A percentile compares a stretch with the other conserved stretches of the same genome.
Evolutionary conservation across 23 red algal genomes (phyloP).

Genomic region (Cyanidium caldarium): DNA sequence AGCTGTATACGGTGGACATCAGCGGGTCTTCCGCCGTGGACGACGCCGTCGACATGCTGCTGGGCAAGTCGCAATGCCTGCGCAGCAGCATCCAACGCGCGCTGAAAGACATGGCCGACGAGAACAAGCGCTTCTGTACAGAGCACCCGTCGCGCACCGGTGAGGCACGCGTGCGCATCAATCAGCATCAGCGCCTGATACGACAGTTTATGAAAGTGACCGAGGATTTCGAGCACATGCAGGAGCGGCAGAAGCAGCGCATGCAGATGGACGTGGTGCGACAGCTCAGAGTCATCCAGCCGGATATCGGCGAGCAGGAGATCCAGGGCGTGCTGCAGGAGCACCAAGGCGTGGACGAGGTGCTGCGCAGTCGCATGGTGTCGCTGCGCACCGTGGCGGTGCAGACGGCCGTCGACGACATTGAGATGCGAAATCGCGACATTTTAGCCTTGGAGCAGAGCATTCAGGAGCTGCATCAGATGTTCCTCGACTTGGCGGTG

Average conservation of each 20-base stretch:
- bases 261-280: background rate
- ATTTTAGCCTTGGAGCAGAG: slow-evolving; percentile 55
- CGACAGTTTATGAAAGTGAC: background rate
- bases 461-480: slow-evolving; percentile 68
- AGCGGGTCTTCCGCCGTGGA: background rate
- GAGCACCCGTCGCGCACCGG: background rate
- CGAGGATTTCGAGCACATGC: background rate
- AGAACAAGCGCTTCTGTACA: background rate
- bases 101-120: background rate
- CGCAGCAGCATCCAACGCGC: background rate
- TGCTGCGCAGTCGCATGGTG: background rate
- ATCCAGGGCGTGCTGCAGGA: background rate
- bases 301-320: background rate
- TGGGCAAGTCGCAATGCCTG: background rate
- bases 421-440: slow-evolving; percentile 44
- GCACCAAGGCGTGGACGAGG: slow-evolving; percentile 7
- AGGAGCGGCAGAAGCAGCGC: background rate
- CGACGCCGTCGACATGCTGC: background rate
- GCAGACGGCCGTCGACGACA: slow-evolving; percentile 40
- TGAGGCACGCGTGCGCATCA: background rate
- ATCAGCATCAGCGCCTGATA: slow-evolving; percentile 3
- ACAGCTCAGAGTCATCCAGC: background rate
- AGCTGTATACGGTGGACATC: background rate
- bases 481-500: slow-evolving; percentile 93
- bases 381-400: background rate